Conservation (phyloP, 441 rosid species). For the Corymbia calophylla region DNA sequence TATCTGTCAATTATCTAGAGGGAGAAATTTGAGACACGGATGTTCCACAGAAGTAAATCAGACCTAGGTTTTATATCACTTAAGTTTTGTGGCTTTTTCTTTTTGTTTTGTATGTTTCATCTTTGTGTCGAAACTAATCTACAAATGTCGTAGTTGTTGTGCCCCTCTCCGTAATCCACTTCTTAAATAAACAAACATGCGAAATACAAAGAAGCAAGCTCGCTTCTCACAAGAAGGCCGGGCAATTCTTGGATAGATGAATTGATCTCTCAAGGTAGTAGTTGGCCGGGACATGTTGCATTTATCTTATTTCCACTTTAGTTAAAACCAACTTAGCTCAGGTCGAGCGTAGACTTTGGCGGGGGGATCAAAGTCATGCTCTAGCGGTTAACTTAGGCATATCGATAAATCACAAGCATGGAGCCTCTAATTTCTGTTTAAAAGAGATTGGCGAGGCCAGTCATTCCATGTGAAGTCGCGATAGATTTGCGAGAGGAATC, state of each 20-base stretch:
- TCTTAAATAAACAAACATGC: background rate
- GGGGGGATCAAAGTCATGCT: background rate
- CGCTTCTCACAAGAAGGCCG: background rate
- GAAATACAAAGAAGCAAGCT: background rate
- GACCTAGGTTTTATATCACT: background rate
- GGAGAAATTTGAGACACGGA: background rate
- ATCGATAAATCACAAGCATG: background rate
- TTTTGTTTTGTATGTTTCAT: background rate
- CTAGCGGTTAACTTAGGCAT: background rate
- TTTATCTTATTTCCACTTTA: background rate
- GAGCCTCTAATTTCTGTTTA: background rate
- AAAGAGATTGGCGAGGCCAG: background rate
- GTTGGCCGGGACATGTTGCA: background rate
- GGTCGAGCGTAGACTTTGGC: background rate
- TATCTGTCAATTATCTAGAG: background rate
- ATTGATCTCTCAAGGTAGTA: background rate
- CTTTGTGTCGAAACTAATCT: background rate
- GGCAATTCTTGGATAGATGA: background rate
- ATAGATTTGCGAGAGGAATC: slow-evolving; percentile 54
- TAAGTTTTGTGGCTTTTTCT: background rate
- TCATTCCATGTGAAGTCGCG: slow-evolving; percentile 16
- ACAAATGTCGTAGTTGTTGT: background rate
- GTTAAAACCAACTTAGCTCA: background rate
- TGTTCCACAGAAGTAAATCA: background rate
- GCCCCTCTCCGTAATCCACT: background rate